Evolutionary conservation across 2,329 filamentous ascomycete genomes (phyloP), one percentile per base, ranked within the genome.

Genomic region (Allantophomopsis cytisporea): DNA sequence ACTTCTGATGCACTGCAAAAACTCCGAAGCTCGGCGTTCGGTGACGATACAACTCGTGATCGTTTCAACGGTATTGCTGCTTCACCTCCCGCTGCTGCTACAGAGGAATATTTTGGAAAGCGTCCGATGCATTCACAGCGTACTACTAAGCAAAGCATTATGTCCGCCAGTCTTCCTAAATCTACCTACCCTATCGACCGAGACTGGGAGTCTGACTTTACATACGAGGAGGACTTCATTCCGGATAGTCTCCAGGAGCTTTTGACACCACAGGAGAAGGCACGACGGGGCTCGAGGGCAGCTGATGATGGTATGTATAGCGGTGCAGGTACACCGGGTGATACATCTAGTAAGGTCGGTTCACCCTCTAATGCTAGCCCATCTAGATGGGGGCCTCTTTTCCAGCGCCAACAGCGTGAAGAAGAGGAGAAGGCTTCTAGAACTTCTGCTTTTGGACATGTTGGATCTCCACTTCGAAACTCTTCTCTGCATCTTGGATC

Each of bases 171-270:
- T 71, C 53, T 77, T 66, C 76, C 76, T 45, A 77, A 65, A 63
- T 76, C 50, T 60, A 69, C 66, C 60, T 78, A 54, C 60, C 62
- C 50, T 18, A 47, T 73, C 18, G 74, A 80, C 47, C 66, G 67
- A 41, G 76, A 80, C 49, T 80, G 76, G 76, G 73, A 77, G 37
- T 58, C 67, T 41, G 69, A 73, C 41, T 91, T 93, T 52, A 73
- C 80, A 21, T 89, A 91, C 50, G 85, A 94, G 57, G 88, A 94
- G 53, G 87, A 94, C 52, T 84, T 91, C 51, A 68, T 96, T 8
- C 91, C 89, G 0, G 82, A 73, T 44, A 71, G 76, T 42, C 61
- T 80, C 30, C 74, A 77, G 49, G 76, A 81, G 43, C 63, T 82
- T 12, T 59, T 82, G 47, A 82, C 77, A 3, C 75, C 76, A 1